Evolutionary conservation across 345 rosid species (phyloP), one percentile per base, ranked within the genome.

Genomic region (Noccaea caerulescens): DNA sequence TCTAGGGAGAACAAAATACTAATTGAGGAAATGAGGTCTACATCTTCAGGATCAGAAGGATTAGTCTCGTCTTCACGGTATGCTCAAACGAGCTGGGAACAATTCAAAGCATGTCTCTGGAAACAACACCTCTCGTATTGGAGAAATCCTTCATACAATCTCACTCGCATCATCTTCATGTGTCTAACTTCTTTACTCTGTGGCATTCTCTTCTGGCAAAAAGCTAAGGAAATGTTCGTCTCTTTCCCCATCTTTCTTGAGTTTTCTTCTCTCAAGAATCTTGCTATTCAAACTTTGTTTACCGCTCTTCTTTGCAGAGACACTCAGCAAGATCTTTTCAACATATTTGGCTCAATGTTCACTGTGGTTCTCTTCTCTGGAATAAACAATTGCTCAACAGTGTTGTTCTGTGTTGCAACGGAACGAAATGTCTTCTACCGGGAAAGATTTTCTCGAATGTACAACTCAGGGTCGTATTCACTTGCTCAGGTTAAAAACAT

Each of bases 71-170:
- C 82, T 10, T 71, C 69, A 0, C 71, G 69, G 5, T 86, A 76
- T 69, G 71, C 83, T 25, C 84, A 74, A 62, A 76, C 61, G 47
- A 14, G 68, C 11, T 77, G 81, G 84, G 81, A 50, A 50, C 94
- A 84, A 53, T 78, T 86, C 75, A 78, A 63, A 47, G 72, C 83
- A 45, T 88, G 93, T 58, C 69, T 84, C 1, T 86, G 93, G 91
- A 88, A 86, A 68, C 91, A 80, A 27, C 56, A 80, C 20, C 60
- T 77, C 54, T 82, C 94, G 11, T 86, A 86, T 33, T 88, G 91
- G 89, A 80, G 89, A 74, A 86, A 80, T 60, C 84, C 91, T 6
- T 46, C 74, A 2, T 86, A 81, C 75, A 88, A 86, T 50, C 64
- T 86, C 59, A 55, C 60, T 7, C 84, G 89, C 16, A 36, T 84